Conservation (phyloP, 2,329 filamentous ascomycete species). For the Phaeosphaeria sp. region DNA sequence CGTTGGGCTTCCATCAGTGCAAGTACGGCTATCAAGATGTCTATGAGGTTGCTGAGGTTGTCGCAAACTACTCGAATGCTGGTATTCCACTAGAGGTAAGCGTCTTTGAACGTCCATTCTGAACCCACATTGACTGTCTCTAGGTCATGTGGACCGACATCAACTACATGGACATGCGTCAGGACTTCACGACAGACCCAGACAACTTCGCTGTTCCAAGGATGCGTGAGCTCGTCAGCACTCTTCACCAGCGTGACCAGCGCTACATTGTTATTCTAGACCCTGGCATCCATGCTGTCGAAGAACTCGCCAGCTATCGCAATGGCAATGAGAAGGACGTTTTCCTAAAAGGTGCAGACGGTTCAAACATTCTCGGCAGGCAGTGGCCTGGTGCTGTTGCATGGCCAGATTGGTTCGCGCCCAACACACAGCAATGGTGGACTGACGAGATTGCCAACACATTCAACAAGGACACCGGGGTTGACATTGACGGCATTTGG, state of each 20-base stretch:
- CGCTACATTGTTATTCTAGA: constrained; percentile 83
- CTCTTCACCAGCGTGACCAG: constrained; percentile 71
- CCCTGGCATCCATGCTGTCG: constrained; percentile 60
- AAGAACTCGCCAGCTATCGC: constrained; percentile 64
- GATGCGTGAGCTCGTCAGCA: constrained; percentile 70
- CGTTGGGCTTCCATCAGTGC: constrained; percentile 61
- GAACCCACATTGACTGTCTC: not conserved
- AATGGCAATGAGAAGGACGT: constrained; percentile 65
- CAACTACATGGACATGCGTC: constrained; percentile 69
- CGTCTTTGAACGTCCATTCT: not conserved
- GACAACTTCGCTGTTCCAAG: constrained; percentile 67
- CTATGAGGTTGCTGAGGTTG: constrained; percentile 70
- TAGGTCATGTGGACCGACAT: constrained; percentile 64
- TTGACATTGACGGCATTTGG: constrained; percentile 80
- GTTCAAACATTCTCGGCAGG: constrained; percentile 65
- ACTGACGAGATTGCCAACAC: constrained; percentile 70
- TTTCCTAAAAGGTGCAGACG: constrained; percentile 64
- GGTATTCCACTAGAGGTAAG: constrained; percentile 72
- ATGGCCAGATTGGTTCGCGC: constrained; percentile 80
- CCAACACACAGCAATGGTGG: constrained; percentile 72
- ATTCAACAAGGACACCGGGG: constrained; percentile 68
- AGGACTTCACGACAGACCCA: constrained; percentile 70
- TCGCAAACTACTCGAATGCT: constrained; percentile 71
- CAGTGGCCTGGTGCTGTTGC: constrained; percentile 79
- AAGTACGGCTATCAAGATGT: constrained; percentile 63